Evolutionary conservation across 2,329 filamentous ascomycete species (phyloP), one percentile per base, ranked within the genome.

Genomic region (Fusarium papillatum): DNA sequence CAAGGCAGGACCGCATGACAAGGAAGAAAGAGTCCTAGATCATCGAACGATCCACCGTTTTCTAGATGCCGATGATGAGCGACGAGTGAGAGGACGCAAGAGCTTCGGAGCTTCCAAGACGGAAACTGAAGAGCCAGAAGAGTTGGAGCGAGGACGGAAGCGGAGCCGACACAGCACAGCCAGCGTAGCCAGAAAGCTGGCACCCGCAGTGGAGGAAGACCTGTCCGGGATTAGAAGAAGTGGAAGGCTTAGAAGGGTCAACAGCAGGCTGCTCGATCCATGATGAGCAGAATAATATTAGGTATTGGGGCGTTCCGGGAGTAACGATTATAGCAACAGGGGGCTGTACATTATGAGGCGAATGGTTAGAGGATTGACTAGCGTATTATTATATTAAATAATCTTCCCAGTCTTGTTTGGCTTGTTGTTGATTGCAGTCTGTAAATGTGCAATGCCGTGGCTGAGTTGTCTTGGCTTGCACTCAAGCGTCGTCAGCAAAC

Each of bases 11-110:
- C 91, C 91, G 19, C 84, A 90, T 24, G 97, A 98, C 81, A 92
- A 90, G 69, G 92, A 93, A 76, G 90, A 93, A 81, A 85, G 92
- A 13, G 87, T 98, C 1, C 88, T 97, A 71, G 96, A 98, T 81
- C 96, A 98, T 81, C 89, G 96, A n/a, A 93, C 90, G 0, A 90
- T 98, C 5, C 94, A 98, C 83, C 93, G 96, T 1, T 98, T 98
- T 80, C 85, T 98, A 8, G 90, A 92, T 29, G 88, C 91, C 0
- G 90, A 93, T 4, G 93, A 95, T 67, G 95, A 96, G 82, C 86
- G 87, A 50, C 87, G 81, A 71, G 87, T 87, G 1, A 84, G 90
- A 2, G 89, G 89, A 1, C 81, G 82, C 36, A 85, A 84, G 73
- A 78, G 80, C 69, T 82, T 60, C 73, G 82, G 82, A 39, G 79